These are phyloP conservation scores for Scytalidium sp. DNA, from an alignment of 2,329 filamentous ascomycete species.

Conservation along the genomic window DNA sequence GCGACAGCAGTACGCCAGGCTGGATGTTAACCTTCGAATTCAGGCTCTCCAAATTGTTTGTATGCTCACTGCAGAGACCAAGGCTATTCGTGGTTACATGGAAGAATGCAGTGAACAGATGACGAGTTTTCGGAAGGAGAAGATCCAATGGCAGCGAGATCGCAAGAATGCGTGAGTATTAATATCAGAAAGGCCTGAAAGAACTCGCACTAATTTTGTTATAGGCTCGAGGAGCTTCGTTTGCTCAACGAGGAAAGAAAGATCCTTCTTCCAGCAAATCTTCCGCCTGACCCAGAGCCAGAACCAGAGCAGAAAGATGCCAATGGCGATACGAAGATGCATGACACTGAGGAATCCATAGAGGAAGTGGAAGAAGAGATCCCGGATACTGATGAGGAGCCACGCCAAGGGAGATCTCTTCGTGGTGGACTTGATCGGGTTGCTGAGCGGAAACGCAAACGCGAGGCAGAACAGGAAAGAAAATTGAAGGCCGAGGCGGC, in stretches of 20 bases:
- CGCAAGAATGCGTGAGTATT: slow-evolving; percentile 61
- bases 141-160: slow-evolving; percentile 86
- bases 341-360: slow-evolving; percentile 62
- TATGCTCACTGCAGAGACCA: slow-evolving; percentile 82
- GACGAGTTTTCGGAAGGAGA: slow-evolving; percentile 92
- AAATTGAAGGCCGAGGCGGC: slow-evolving; percentile 57
- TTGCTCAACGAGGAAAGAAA: slow-evolving; percentile 71
- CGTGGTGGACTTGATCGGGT: slow-evolving; percentile 66
- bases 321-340: slow-evolving; percentile 58
- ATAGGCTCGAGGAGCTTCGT: slow-evolving; percentile 68
- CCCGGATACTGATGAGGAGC: slow-evolving; percentile 69
- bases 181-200: not conserved
- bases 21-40: slow-evolving; percentile 82
- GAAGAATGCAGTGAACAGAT: slow-evolving; percentile 91
- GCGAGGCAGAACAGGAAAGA: slow-evolving; percentile 68
- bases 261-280: slow-evolving; percentile 69
- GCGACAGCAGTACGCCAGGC: slow-evolving; percentile 64
- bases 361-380: slow-evolving; percentile 57
- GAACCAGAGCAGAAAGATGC: slow-evolving; percentile 38
- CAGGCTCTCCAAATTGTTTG: slow-evolving; percentile 81
- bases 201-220: slow-evolving; percentile 24
- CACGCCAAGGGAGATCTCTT: slow-evolving; percentile 50
- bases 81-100: slow-evolving; percentile 82
- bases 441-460: slow-evolving; percentile 72
- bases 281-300: slow-evolving; percentile 59